These are phyloP conservation scores for Salicornia ramosissima DNA, from an alignment of 148 eudicot species.

Conservation along the genomic window DNA sequence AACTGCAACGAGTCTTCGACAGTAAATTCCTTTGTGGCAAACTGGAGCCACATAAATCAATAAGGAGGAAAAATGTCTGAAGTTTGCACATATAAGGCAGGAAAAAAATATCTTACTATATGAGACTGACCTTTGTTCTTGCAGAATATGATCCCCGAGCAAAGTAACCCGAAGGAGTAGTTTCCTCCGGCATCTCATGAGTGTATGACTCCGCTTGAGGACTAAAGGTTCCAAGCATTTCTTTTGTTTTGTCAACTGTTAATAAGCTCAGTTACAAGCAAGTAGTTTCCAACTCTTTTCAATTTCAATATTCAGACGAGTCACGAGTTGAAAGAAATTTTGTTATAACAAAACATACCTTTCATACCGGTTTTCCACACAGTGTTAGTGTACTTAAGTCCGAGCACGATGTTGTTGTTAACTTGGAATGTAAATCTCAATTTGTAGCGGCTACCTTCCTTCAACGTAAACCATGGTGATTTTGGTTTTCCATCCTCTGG, in stretches of 20 bases:
- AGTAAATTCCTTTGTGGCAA: neutral
- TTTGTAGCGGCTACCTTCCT: slow-evolving; percentile 63
- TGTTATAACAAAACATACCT: slow-evolving; percentile 29
- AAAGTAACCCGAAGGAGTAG: slow-evolving; percentile 59
- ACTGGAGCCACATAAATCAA: neutral
- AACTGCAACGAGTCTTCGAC: neutral
- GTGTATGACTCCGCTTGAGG: slow-evolving; percentile 61
- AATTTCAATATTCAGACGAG: neutral
- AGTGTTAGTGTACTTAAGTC: slow-evolving; percentile 58
- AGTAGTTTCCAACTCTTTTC: neutral
- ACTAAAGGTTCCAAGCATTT: slow-evolving; percentile 73
- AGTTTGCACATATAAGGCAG: neutral
- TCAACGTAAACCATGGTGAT: slow-evolving; percentile 63
- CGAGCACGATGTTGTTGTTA: slow-evolving; percentile 52
- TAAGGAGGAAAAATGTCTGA: neutral
- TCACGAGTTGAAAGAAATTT: neutral
- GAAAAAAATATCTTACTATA: neutral
- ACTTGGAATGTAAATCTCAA: slow-evolving; percentile 61
- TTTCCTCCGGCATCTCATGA: slow-evolving; percentile 62
- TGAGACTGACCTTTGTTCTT: slow-evolving; percentile 46
- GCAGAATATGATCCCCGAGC: slow-evolving; percentile 65
- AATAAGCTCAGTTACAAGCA: slow-evolving; percentile 3
- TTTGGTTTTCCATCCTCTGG: slow-evolving; percentile 65
- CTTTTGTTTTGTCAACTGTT: slow-evolving; percentile 55
- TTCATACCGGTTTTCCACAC: slow-evolving; percentile 71